phyloP scores from a whole-genome alignment of 1,284 basidiomycete species.

The Heterobasidion occidentale region DNA sequence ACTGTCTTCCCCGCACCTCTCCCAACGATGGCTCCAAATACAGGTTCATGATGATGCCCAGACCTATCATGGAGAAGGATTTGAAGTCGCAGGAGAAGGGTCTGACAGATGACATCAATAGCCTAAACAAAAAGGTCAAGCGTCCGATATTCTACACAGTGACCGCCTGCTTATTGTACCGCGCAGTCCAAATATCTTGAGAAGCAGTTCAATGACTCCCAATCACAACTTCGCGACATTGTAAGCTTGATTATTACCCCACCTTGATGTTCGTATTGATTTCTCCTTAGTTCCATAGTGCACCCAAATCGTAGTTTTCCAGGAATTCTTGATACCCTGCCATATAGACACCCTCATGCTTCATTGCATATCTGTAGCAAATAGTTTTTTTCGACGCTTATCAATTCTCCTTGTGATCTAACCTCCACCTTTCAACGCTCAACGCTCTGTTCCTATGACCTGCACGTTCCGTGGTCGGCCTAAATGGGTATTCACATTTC shows the following conservation, averaged over 20 bases:
- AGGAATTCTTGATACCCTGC: neutral
- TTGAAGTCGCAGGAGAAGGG: slow-evolving; percentile 73
- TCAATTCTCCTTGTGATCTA: too few relatives aligned
- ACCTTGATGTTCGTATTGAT: neutral
- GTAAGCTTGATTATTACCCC: slow-evolving; percentile 34
- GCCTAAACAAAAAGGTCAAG: slow-evolving; percentile 70
- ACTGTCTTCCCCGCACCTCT: neutral
- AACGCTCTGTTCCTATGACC: too few relatives aligned
- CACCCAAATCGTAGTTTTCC: slow-evolving; percentile 7
- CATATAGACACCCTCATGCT: neutral
- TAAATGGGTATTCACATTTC: too few relatives aligned
- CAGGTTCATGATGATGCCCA: slow-evolving; percentile 88
- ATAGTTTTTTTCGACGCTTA: neutral
- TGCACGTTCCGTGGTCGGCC: too few relatives aligned
- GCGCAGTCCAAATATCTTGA: slow-evolving; percentile 79
- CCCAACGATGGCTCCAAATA: neutral
- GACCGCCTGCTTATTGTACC: neutral
- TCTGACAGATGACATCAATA: slow-evolving; percentile 72
- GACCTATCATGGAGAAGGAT: slow-evolving; percentile 69
- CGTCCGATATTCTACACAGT: neutral
- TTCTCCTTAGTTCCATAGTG: slow-evolving; percentile 10
- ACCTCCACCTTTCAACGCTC: too few relatives aligned
- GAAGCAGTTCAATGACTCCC: slow-evolving; percentile 86
- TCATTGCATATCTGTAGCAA: slow-evolving; percentile 6
- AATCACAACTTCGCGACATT: slow-evolving; percentile 80